Conservation (phyloP, 2,329 filamentous ascomycete genomes). For the Alternaria brassicicola region DNA sequence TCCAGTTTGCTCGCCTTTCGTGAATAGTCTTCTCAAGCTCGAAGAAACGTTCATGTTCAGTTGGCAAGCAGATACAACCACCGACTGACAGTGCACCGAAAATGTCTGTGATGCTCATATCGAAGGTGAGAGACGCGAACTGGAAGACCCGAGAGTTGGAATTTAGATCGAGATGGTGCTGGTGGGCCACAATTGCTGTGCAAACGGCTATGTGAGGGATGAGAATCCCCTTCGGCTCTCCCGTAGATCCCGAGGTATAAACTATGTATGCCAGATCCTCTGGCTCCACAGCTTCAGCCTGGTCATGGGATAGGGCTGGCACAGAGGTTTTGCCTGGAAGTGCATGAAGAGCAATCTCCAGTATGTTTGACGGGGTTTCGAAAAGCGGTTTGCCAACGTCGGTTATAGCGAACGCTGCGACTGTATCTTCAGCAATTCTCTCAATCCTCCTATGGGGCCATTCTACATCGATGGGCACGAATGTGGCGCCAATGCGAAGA, state of each 20-base stretch:
- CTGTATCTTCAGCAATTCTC: conserved; percentile 28
- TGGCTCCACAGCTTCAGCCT: background rate
- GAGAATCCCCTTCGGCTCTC: conserved; percentile 63
- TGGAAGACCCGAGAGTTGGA: conserved; percentile 19
- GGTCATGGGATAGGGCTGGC: background rate
- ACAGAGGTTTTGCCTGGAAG: background rate
- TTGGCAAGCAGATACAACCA: conserved; percentile 49
- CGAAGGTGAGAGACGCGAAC: conserved; percentile 41
- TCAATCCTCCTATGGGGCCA: conserved; percentile 37
- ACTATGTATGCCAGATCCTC: conserved; percentile 62
- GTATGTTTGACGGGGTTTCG: background rate
- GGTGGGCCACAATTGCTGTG: conserved; percentile 35
- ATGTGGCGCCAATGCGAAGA: conserved; percentile 52
- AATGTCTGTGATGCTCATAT: conserved; percentile 58
- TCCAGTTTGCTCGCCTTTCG: background rate
- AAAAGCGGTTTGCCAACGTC: background rate
- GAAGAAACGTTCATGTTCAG: background rate
- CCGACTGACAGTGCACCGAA: conserved; percentile 63
- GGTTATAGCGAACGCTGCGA: background rate
- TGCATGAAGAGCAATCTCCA: background rate
- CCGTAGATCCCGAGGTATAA: conserved; percentile 54
- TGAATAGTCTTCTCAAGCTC: background rate
- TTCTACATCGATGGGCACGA: conserved; percentile 44
- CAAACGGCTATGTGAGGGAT: conserved; percentile 63
- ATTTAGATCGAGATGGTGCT: conserved; percentile 9